Percentiles rank a stretch among this genome's conserved stretches.
These are phyloP conservation scores for Phytopythium cucurbitacearum DNA, from an alignment of 352 stramenopile species.

Conservation along the genomic window DNA sequence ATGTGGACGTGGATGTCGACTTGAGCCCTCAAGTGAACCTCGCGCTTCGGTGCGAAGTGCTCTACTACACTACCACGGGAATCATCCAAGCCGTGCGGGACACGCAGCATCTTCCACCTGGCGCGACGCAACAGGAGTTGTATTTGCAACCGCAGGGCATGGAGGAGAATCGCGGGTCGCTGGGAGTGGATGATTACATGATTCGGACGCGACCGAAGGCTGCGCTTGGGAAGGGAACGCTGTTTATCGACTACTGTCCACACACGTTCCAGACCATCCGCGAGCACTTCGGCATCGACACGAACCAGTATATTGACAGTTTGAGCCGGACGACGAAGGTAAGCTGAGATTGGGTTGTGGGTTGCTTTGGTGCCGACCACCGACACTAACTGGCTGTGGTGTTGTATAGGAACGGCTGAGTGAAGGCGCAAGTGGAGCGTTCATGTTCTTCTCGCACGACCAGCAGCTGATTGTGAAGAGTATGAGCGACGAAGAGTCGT, in stretches of 20 bases:
- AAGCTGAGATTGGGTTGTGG: not conserved
- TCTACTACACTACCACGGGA: slow-evolving; percentile 86
- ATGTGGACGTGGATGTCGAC: slow-evolving; percentile 84
- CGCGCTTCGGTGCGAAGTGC: slow-evolving; percentile 75
- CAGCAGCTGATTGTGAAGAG: slow-evolving; percentile 88
- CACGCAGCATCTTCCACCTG: slow-evolving; percentile 58
- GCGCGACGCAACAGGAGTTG: slow-evolving; percentile 70
- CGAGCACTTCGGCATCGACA: slow-evolving; percentile 80
- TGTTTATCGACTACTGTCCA: slow-evolving; percentile 86
- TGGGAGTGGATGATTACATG: slow-evolving; percentile 83
- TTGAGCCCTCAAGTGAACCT: slow-evolving; percentile 85
- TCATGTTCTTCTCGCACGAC: slow-evolving; percentile 89
- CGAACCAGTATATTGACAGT: slow-evolving; percentile 80
- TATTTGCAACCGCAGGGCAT: slow-evolving; percentile 76
- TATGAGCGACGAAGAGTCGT: slow-evolving; percentile 85
- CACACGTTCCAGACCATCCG: slow-evolving; percentile 86
- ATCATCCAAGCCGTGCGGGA: slow-evolving; percentile 85
- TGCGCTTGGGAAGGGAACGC: slow-evolving; percentile 65
- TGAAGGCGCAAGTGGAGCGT: slow-evolving; percentile 82
- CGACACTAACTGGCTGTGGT: not conserved
- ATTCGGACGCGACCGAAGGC: slow-evolving; percentile 74
- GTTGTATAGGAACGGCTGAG: slow-evolving; percentile 54
- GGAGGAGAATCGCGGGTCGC: slow-evolving; percentile 69
- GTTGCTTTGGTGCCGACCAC: not conserved
- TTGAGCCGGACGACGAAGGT: slow-evolving; percentile 78